These are phyloP conservation scores for Letharia columbiana DNA, from an alignment of 495 filamentous ascomycete species.

Conservation along the genomic window DNA sequence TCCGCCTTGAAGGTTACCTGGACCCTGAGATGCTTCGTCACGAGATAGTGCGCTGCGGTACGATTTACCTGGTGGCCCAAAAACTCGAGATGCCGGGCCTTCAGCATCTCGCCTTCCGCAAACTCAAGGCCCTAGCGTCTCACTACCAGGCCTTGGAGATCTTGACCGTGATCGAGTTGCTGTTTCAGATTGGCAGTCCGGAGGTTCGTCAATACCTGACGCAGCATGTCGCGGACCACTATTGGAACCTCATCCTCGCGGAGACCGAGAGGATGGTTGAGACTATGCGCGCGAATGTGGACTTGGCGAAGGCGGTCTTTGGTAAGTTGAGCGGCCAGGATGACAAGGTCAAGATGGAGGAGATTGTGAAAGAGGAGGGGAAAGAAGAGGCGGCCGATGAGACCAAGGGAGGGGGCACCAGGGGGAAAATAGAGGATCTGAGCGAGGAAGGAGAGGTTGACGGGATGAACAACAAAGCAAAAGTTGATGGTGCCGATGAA, in stretches of 20 bases:
- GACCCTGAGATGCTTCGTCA: background rate
- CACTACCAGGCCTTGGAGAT: slow-evolving; percentile 7
- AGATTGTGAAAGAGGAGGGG: background rate
- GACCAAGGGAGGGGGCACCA: background rate
- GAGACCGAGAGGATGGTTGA: slow-evolving; percentile 4
- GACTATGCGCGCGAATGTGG: slow-evolving; percentile 1
- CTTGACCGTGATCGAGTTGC: background rate
- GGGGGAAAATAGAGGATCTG: background rate
- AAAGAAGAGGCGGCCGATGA: background rate
- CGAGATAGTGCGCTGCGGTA: slow-evolving; percentile 14
- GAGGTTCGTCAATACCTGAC: slow-evolving; percentile 13
- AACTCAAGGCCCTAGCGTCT: slow-evolving; percentile 18
- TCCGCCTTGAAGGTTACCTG: slow-evolving; percentile 6
- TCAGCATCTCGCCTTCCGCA: slow-evolving; percentile 18
- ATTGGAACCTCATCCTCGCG: background rate
- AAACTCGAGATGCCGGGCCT: slow-evolving; percentile 20
- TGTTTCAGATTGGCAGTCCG: slow-evolving; percentile 1
- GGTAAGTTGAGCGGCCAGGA: background rate
- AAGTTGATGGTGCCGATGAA: background rate
- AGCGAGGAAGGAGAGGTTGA: background rate
- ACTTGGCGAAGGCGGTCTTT: slow-evolving; percentile 6
- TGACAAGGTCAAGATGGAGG: background rate
- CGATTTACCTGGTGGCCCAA: slow-evolving; percentile 10
- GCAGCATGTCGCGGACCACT: slow-evolving; percentile 11
- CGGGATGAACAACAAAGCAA: background rate